These are phyloP conservation scores for Microbotryum lychnidis-dioicae DNA, from an alignment of 1,284 basidiomycete genomes.

Conservation along the genomic window DNA sequence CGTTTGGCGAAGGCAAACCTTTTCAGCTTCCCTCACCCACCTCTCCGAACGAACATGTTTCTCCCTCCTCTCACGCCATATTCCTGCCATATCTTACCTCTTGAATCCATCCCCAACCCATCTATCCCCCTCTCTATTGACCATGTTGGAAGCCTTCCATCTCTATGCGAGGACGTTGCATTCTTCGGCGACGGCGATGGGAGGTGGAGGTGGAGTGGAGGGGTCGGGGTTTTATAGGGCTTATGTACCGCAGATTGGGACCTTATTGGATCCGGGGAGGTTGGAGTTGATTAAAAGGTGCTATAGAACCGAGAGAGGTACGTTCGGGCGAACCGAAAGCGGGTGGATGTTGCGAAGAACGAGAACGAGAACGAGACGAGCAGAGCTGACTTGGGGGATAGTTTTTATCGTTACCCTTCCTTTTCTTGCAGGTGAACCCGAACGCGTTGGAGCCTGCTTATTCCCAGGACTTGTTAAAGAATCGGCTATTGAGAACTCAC, in stretches of 20 bases:
- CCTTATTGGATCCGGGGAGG: slow-evolving; percentile 40
- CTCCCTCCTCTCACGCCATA: slow-evolving; percentile 57
- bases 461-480: slow-evolving; percentile 78
- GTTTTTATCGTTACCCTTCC: no score
- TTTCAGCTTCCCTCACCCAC: slow-evolving; percentile 65
- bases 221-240: slow-evolving; percentile 60
- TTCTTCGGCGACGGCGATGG: slow-evolving; percentile 43
- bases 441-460: slow-evolving; percentile 65
- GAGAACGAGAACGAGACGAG: no score
- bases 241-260: slow-evolving; percentile 58
- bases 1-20: slow-evolving; percentile 75
- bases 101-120: slow-evolving; percentile 40
- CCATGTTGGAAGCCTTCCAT: slow-evolving; percentile 60
- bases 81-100: slow-evolving; percentile 52
- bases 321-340: neutral
- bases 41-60: slow-evolving; percentile 59
- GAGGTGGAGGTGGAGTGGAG: slow-evolving; percentile 47
- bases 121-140: slow-evolving; percentile 37
- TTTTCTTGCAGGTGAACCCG: slow-evolving; percentile 45
- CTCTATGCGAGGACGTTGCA: slow-evolving; percentile 73
- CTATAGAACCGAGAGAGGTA: slow-evolving; percentile 57
- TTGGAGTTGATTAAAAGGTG: slow-evolving; percentile 63
- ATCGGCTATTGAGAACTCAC: slow-evolving; percentile 18
- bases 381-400: no score
- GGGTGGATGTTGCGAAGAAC: no score